Evolutionary conservation across 176 grass and related monocot genomes (phyloP), one percentile per base, ranked within the genome.

Genomic region (Phyllostachys edulis): DNA sequence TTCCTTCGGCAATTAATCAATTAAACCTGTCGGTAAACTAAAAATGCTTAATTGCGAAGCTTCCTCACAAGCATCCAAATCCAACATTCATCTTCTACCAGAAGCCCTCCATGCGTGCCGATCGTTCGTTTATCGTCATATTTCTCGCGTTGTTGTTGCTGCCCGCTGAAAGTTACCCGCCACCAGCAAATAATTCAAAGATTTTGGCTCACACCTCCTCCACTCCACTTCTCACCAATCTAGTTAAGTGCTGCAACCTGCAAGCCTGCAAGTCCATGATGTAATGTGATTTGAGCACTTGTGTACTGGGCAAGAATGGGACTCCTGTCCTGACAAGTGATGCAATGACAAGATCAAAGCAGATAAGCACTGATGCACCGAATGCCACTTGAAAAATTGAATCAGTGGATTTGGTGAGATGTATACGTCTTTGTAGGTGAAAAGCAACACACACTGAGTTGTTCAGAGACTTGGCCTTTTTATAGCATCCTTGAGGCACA

Each of bases 381-480:
- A 79, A 80, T 69, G 61, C 63, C 87, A 85, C 76, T 63, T 54
- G 62, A 69, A 76, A 73, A 69, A n/a, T 9, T 57, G 54, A 11
- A 47, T 37, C 21, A 67, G 76, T 85, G 88, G 82, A 89, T 89
- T 85, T 77, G 88, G 82, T 85, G 78, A 81, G 83, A 89, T 44
- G 77, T 85, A 16, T 55, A 89, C 71, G 77, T 77, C 68, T 80
- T 20, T 63, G 18, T 32, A 21, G 88, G 76, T 60, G 42, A 81
- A 84, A 85, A 80, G 74, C 59, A 65, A 14, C 5, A 41, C 37
- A n/a, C 51, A 52, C 9, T 17, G 61, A 6, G 52, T 27, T 56
- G 17, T 21, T 21, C 7, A n/a, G 54, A 57, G 20, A 9, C 50
- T 24, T 42, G 27, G 71, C 76, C 62, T 76, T 85, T 70, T 85